Conservation (phyloP, 257 asterid genomes). For the Solanum sparsipilum region DNA sequence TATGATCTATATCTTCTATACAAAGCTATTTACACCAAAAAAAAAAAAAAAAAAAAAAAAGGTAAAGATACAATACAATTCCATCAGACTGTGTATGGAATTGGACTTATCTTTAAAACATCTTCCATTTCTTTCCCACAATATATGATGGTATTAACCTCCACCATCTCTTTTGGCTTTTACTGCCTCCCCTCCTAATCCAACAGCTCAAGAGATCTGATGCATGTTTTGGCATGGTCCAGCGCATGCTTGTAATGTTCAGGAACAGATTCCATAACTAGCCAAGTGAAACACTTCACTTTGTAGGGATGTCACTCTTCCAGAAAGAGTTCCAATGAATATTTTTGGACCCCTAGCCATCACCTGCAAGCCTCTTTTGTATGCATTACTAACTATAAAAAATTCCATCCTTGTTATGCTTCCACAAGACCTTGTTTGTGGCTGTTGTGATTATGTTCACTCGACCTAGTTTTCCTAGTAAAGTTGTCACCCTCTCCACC, state of each 20-base stretch:
- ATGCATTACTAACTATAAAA: neutral
- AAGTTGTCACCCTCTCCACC: neutral
- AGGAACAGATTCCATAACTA: neutral
- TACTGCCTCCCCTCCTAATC: neutral
- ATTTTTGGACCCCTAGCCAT: neutral
- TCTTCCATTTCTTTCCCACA: neutral
- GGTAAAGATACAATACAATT: neutral
- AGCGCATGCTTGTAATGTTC: neutral
- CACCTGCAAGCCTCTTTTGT: neutral
- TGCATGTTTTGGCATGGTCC: neutral
- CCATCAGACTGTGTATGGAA: neutral
- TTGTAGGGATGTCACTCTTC: neutral
- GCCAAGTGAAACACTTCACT: neutral
- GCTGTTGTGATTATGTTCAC: neutral
- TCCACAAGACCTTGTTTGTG: neutral
- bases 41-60: neutral
- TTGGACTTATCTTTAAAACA: neutral
- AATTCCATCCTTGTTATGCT: neutral
- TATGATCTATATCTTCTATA: neutral
- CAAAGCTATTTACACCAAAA: neutral
- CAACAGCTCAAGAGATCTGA: neutral
- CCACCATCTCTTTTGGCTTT: neutral
- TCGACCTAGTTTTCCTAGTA: neutral
- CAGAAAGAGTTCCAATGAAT: neutral
- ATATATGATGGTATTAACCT: neutral